Evolutionary conservation across 164 flowering plant species (phyloP).

Genomic region (Saururus chinensis): DNA sequence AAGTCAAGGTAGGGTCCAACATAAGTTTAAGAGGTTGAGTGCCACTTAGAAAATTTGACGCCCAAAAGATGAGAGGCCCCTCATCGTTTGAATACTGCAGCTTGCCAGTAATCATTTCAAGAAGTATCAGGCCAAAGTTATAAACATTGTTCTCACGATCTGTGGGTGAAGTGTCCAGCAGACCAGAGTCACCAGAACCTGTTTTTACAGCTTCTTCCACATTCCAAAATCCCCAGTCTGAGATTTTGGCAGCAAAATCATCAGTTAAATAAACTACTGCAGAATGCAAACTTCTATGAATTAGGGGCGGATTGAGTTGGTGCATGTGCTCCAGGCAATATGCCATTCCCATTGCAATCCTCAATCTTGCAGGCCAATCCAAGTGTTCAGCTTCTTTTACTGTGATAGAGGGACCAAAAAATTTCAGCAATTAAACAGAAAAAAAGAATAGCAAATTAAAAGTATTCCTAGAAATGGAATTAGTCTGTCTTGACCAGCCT

Average conservation of each 20-base stretch:
- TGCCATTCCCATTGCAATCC: constrained; percentile 71
- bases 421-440: neutral
- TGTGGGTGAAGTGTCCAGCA: constrained; percentile 13
- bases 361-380: constrained; percentile 54
- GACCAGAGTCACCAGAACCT: constrained; percentile 21
- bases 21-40: constrained; percentile 19
- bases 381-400: constrained; percentile 74
- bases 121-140: constrained; percentile 48
- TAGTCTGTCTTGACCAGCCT: too few relatives aligned
- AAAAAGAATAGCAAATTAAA: too few relatives aligned
- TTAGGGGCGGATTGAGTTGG: constrained; percentile 46
- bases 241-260: constrained; percentile 74
- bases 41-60: constrained; percentile 21
- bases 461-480: too few relatives aligned
- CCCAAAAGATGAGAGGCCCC: constrained; percentile 29
- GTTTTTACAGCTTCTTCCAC: constrained; percentile 22
- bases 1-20: constrained; percentile 53
- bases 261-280: constrained; percentile 53
- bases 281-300: constrained; percentile 40
- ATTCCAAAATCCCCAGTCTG: constrained; percentile 50
- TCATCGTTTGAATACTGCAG: constrained; percentile 25
- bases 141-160: constrained; percentile 38
- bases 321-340: constrained; percentile 79
- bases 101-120: constrained; percentile 57
- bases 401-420: constrained; percentile 13